Evolutionary conservation across 768 basidiomycete species (phyloP), one percentile per base, ranked within the genome.

Genomic region (Psilocybe cubensis): DNA sequence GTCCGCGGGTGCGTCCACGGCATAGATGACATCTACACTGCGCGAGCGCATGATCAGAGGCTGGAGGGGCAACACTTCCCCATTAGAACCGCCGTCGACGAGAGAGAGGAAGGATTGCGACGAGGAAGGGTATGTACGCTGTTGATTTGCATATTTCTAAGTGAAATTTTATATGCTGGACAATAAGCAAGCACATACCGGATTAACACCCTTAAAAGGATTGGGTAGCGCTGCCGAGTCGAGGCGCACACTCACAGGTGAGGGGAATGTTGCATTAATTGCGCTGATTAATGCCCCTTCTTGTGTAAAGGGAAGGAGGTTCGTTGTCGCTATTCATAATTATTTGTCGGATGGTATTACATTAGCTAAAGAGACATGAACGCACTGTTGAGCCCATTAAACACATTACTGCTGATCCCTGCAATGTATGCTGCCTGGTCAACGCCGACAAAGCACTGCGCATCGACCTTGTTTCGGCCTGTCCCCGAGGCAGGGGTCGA

Each of bases 51-150:
- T 44, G 14, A 58, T 58, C 12, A 58, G n/a, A 14, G 57, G 57
- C 33, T 58, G 57, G 2, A 58, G 23, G 3, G 57, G 57, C 29
- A 27, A 45, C 2, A 58, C 57, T 29, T 58, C 57, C 9, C 57
- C 57, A 24, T 58, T 58, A 3, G 57, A 58, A 2, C 57, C 57
- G 4, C 57, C 57, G n/a, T 58, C 57, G n/a, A 58, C 57, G 1
- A 58, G 43, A 6, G 57, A 50, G 24, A 58, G 50, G 38, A 58
- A 58, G 9, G 57, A 58, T 21, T 58, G 50, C 20, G 41, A 45
- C 14, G 57, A 58, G 3, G 57, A 29, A 6, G 43, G 52, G 31
- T 46, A 58, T 7, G 4, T 31, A 4, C 44, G 43, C 57, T 58
- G 20, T 33, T 2, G 45, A 27, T 11, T 14, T 1, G n/a, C 25